Evolutionary conservation across 352 stramenopile species (phyloP).

Genomic region (Blastocystis sp.): DNA sequence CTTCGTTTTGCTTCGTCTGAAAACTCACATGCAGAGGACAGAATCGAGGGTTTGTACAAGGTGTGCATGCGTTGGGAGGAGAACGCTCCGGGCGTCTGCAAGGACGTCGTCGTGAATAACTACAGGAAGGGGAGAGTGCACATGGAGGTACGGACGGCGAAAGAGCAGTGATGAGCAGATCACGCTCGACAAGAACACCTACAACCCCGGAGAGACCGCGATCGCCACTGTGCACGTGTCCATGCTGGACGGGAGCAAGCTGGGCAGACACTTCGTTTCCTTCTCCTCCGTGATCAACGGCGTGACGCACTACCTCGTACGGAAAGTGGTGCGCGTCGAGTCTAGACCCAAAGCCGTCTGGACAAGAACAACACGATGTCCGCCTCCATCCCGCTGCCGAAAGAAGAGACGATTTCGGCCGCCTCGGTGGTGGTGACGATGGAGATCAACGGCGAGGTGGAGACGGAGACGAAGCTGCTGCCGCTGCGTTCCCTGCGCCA

Average conservation of each 20-base stretch:
- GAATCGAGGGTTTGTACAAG: neutral
- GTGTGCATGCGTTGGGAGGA: neutral
- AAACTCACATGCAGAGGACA: neutral
- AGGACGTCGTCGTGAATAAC: neutral
- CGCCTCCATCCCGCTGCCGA: neutral
- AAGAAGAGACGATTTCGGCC: neutral
- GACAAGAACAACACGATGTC: neutral
- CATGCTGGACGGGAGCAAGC: neutral
- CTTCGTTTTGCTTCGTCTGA: neutral
- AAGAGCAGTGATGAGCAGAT: neutral
- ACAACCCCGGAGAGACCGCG: constrained; percentile 9
- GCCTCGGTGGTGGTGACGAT: neutral
- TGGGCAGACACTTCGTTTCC: neutral
- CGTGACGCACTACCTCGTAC: neutral
- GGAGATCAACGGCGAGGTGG: neutral
- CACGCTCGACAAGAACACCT: constrained; percentile 1
- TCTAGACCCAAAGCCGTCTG: neutral
- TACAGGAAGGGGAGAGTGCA: neutral
- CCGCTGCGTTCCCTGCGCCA: neutral
- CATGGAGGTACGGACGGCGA: neutral
- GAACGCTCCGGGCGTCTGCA: neutral
- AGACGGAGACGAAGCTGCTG: neutral
- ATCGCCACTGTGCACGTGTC: neutral
- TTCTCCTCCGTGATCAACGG: neutral
- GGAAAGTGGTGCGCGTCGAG: neutral